These are phyloP conservation scores for Leptodermis oblonga DNA, from an alignment of 257 asterid species.

Conservation along the genomic window DNA sequence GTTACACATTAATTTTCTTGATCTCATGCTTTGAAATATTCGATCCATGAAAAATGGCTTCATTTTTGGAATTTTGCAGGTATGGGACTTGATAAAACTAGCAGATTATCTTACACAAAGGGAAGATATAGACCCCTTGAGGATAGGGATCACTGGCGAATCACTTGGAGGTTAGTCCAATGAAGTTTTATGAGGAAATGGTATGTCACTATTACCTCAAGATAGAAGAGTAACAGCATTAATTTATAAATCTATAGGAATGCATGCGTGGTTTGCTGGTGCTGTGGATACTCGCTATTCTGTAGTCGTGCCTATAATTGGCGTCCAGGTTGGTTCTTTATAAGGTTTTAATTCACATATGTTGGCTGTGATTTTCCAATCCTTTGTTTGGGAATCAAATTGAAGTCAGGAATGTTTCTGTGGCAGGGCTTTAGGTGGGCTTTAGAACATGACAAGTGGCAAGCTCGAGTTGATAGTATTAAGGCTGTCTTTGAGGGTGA, in stretches of 20 bases:
- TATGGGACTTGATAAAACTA: constrained; percentile 82
- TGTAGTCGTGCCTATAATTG: constrained; percentile 83
- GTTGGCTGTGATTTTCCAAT: background rate
- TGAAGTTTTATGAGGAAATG: constrained; percentile 7
- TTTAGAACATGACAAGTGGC: constrained; percentile 77
- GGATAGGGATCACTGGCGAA: constrained; percentile 92
- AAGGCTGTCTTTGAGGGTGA: constrained; percentile 82
- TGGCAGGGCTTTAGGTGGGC: constrained; percentile 95
- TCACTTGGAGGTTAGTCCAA: constrained; percentile 88
- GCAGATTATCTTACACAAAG: constrained; percentile 74
- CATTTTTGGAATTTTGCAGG: constrained; percentile 34
- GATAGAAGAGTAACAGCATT: constrained; percentile 9
- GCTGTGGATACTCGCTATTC: constrained; percentile 79
- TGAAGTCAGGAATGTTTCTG: constrained; percentile 13
- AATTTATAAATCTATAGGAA: constrained; percentile 47
- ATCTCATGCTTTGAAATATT: constrained; percentile 1
- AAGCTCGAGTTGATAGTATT: constrained; percentile 83
- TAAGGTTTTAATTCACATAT: background rate
- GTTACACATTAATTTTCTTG: constrained; percentile 4
- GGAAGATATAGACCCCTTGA: constrained; percentile 71
- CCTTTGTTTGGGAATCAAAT: background rate
- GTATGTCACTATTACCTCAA: constrained; percentile 12
- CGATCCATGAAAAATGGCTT: constrained; percentile 5
- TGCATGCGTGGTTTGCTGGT: constrained; percentile 98
- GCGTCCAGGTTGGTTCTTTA: constrained; percentile 65